Conservation (phyloP, 1,139 yeast species). For the Candida sp. region DNA sequence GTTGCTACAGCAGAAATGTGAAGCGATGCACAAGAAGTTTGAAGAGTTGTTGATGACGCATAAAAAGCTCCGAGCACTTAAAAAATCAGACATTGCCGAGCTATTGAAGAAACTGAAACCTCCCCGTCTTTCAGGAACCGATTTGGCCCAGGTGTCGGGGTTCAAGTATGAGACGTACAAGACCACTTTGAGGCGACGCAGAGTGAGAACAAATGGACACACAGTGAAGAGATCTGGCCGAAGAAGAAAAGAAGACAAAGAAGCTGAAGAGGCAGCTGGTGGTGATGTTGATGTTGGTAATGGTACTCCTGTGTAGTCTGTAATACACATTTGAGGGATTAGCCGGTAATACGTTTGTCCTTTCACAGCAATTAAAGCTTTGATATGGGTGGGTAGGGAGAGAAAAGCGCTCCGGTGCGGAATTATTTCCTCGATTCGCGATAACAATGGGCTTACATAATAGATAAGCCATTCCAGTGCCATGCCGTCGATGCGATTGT, state of each 20-base stretch:
- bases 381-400: no score
- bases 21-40: background rate
- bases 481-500: no score
- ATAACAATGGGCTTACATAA: no score
- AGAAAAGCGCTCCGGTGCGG: no score
- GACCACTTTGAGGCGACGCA: conserved; percentile 1
- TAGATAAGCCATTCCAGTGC: no score
- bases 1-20: background rate
- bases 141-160: background rate
- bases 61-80: background rate
- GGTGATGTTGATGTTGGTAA: background rate
- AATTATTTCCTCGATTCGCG: no score
- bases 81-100: background rate
- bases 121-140: background rate
- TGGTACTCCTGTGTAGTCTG: no score
- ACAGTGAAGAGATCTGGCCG: background rate
- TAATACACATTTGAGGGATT: no score
- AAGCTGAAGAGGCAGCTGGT: background rate
- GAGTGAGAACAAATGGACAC: background rate
- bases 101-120: conserved; percentile 1
- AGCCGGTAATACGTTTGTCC: no score
- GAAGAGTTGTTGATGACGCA: background rate
- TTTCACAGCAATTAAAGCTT: no score
- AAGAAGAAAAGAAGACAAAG: background rate
- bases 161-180: conserved; percentile 1